Percentiles rank a stretch among this genome's conserved stretches.
phyloP scores from a whole-genome alignment of 2,329 filamentous ascomycete species.

The Pleomassaria siparia region DNA sequence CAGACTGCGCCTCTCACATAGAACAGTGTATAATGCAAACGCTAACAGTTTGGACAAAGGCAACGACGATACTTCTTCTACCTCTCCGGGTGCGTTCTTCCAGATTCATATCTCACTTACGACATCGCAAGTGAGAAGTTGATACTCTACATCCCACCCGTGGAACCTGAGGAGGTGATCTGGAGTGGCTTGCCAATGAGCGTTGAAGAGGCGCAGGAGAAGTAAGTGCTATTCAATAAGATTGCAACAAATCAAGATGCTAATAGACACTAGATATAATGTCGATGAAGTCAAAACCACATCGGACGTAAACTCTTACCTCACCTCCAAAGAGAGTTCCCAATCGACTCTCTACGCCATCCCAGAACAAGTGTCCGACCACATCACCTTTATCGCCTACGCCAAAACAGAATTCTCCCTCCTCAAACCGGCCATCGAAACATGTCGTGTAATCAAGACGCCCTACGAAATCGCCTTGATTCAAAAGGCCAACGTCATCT shows the following conservation, averaged over 20 bases:
- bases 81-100: constrained; percentile 78
- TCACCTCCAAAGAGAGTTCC: constrained; percentile 56
- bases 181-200: constrained; percentile 89
- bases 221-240: constrained; percentile 61
- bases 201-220: constrained; percentile 69
- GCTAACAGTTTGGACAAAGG: constrained; percentile 33
- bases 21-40: background rate
- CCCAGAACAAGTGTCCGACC: constrained; percentile 71
- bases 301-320: constrained; percentile 73
- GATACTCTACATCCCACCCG: constrained; percentile 87
- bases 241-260: background rate
- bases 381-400: constrained; percentile 71
- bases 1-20: no score
- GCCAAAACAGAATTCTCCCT: constrained; percentile 61
- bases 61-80: constrained; percentile 96
- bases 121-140: constrained; percentile 72
- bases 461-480: constrained; percentile 84
- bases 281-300: constrained; percentile 72
- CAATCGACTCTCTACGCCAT: constrained; percentile 71
- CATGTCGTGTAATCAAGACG: constrained; percentile 79
- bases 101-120: constrained; percentile 81
- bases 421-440: constrained; percentile 70
- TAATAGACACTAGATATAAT: constrained; percentile 37
- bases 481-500: constrained; percentile 77
- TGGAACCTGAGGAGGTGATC: constrained; percentile 85